Evolutionary conservation across 176 grass and related monocot genomes (phyloP).

Genomic region (Sorghum bicolor): DNA sequence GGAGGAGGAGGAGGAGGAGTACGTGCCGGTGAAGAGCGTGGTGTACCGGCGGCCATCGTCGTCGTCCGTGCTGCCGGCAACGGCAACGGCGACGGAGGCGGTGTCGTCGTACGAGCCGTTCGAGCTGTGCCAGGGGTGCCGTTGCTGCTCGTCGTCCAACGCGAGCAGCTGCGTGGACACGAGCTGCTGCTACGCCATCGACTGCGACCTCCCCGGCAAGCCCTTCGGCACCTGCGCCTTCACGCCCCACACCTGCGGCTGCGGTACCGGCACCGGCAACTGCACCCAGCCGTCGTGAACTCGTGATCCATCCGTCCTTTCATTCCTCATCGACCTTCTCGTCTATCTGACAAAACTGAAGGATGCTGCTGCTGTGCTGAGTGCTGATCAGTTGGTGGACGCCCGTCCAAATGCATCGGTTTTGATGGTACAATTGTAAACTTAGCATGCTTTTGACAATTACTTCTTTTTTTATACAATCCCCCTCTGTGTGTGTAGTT

Average conservation of each 20-base stretch:
- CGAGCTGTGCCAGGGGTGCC: slow-evolving; percentile 63
- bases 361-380: too few relatives aligned
- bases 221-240: slow-evolving; percentile 84
- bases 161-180: slow-evolving; percentile 47
- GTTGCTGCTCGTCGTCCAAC: slow-evolving; percentile 57
- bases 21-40: slow-evolving; percentile 23
- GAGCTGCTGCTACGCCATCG: slow-evolving; percentile 82
- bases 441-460: too few relatives aligned
- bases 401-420: too few relatives aligned
- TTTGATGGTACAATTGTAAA: too few relatives aligned
- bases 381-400: too few relatives aligned
- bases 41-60: slow-evolving; percentile 26
- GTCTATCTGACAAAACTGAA: too few relatives aligned
- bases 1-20: too few relatives aligned
- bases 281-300: slow-evolving; percentile 26
- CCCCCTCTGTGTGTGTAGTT: too few relatives aligned
- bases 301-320: neutral
- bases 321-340: neutral
- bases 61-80: neutral
- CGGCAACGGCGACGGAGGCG: neutral
- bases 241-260: slow-evolving; percentile 61
- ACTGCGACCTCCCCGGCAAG: slow-evolving; percentile 81
- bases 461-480: too few relatives aligned
- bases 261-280: slow-evolving; percentile 23
- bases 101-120: slow-evolving; percentile 49